Conservation (phyloP, 2,329 filamentous ascomycete genomes). For the Aspergillus carbonarius region DNA sequence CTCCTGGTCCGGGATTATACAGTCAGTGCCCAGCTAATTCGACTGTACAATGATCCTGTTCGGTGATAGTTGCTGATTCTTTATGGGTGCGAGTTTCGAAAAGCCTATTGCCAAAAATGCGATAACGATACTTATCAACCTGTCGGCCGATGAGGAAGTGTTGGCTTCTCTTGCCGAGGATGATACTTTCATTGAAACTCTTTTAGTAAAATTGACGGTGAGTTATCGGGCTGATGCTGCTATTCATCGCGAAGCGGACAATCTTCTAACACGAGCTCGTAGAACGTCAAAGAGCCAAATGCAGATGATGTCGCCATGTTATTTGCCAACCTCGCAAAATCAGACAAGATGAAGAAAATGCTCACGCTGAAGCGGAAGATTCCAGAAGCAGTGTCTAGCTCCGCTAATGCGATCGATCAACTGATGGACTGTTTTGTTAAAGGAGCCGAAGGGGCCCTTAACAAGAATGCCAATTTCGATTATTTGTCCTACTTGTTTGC, state of each 20-base stretch:
- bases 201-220: slow-evolving; percentile 73
- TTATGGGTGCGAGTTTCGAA: slow-evolving; percentile 3
- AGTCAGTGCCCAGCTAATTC: slow-evolving; percentile 50
- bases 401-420: slow-evolving; percentile 78
- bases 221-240: slow-evolving; percentile 50
- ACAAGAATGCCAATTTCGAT: slow-evolving; percentile 82
- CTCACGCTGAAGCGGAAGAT: slow-evolving; percentile 66
- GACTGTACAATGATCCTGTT: neutral
- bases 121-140: slow-evolving; percentile 72
- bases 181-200: slow-evolving; percentile 72
- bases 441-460: slow-evolving; percentile 77
- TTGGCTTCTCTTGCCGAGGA: slow-evolving; percentile 72
- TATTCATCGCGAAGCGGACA: neutral
- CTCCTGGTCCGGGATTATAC: slow-evolving; percentile 79
- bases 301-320: slow-evolving; percentile 88
- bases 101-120: slow-evolving; percentile 91
- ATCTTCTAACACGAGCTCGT: slow-evolving; percentile 10
- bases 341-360: slow-evolving; percentile 68
- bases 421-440: slow-evolving; percentile 95
- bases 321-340: slow-evolving; percentile 86
- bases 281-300: slow-evolving; percentile 66
- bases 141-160: slow-evolving; percentile 80
- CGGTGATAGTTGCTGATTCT: neutral
- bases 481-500: slow-evolving; percentile 94
- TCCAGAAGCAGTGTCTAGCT: slow-evolving; percentile 69